phyloP scores from a whole-genome alignment of 2,329 filamentous ascomycete species.

The Camillea tinctor region DNA sequence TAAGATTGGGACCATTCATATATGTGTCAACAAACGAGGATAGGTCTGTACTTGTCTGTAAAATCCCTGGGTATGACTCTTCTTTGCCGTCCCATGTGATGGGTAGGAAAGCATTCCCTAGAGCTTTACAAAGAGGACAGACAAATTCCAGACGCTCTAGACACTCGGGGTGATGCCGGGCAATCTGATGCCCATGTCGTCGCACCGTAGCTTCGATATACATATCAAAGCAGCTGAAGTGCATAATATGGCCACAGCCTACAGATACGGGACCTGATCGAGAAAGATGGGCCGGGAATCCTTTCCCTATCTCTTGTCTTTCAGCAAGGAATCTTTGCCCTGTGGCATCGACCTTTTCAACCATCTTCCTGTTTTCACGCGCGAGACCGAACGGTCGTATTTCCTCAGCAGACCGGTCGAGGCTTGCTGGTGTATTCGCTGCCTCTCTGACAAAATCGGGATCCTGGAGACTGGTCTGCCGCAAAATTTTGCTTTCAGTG shows the following conservation, averaged over 20 bases:
- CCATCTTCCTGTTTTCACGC: conserved; percentile 75
- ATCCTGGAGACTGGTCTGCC: conserved; percentile 82
- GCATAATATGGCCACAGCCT: conserved; percentile 98
- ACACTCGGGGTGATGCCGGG: conserved; percentile 86
- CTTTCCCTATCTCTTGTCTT: conserved; percentile 82
- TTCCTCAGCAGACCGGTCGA: conserved; percentile 81
- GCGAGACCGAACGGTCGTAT: conserved; percentile 89
- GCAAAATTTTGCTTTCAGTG: conserved; percentile 79
- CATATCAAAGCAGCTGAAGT: conserved; percentile 90
- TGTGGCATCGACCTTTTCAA: conserved; percentile 72
- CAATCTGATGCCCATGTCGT: conserved; percentile 88
- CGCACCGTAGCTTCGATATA: conserved; percentile 83
- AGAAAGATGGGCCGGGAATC: conserved; percentile 70
- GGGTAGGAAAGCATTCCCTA: conserved; percentile 92
- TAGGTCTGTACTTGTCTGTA: conserved; percentile 62
- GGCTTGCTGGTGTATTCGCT: conserved; percentile 70
- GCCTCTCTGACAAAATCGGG: conserved; percentile 82
- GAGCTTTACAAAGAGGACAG: conserved; percentile 92
- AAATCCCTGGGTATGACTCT: conserved; percentile 73
- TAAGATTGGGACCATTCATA: conserved; percentile 37
- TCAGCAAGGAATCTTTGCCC: conserved; percentile 72
- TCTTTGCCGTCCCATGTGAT: conserved; percentile 94
- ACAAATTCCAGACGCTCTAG: conserved; percentile 83
- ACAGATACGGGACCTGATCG: conserved; percentile 78
- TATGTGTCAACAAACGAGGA: conserved; percentile 65